Base-by-base conservation (phyloP, 805 yeast species). In the Myxozyma lipomycoides region DNA sequence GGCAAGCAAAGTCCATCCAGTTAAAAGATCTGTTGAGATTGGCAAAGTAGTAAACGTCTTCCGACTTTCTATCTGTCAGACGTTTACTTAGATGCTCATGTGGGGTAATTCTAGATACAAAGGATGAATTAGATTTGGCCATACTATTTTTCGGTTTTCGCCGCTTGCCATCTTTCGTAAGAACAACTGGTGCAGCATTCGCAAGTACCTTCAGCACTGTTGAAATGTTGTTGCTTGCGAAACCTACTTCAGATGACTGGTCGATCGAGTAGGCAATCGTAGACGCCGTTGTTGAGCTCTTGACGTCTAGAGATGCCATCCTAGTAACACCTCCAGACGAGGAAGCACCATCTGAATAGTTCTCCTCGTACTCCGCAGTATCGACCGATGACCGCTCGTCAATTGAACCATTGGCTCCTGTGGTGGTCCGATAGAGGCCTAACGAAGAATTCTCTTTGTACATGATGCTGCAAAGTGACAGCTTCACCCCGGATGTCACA, bases 81-180 rank as follows among this genome's bases (percentile, higher is more conserved):
- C 71, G 65, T 37, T 60, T 52, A n/a, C 56, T 48, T 46, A 66
- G 59, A n/a, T 61, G 56, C 34, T 71, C 74, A 47, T 64, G 66
- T 15, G 66, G 63, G 15, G 70, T 58, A 15, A 70, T 61, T 18
- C 73, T 64, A 19, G 70, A 62, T 9, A 71, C 59, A 50, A 67
- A 71, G 21, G 71, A 63, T 18, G 71, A 65, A 51, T 67, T 71
- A 63, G 67, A 70, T 52, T 68, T 71, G 10, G 63, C 51, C 46
- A 71, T 60, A 34, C 61, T 59, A 50, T 62, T 67, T 41, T 65
- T 67, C 25, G 74, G 74, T 52, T 65, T 62, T 32, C 56, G 54
- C 21, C 55, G 42, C 49, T 60, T 58, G 12, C 40, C 24, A 36
- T 48, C 58, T 32, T 46, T 46, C 17, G 39, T 12, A 15, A 52